A percentile compares a stretch with the other conserved stretches of the same genome.
Evolutionary conservation across 106 monocot species (phyloP).

Genomic region (Cymbidium sinense): DNA sequence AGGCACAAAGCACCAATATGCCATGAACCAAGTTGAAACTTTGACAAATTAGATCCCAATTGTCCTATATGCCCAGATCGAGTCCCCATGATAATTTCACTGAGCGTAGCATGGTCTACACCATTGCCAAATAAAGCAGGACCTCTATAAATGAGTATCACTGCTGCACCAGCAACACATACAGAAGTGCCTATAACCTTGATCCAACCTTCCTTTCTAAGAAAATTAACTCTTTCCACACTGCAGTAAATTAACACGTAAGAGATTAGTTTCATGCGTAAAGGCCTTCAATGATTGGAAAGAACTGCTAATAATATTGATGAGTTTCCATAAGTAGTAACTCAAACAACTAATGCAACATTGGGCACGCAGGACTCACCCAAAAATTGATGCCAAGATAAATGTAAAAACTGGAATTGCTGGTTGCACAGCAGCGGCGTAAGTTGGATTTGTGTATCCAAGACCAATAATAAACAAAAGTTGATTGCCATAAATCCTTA

Average conservation of each 20-base stretch:
- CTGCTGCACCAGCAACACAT: conserved; percentile 61
- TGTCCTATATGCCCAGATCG: background rate
- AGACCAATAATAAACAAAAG: conserved; percentile 82
- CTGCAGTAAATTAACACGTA: conserved; percentile 20
- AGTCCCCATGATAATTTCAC: background rate
- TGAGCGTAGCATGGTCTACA: background rate
- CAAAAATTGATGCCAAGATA: conserved; percentile 50
- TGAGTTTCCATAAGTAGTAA: background rate
- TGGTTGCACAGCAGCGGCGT: conserved; percentile 82
- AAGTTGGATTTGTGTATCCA: conserved; percentile 74
- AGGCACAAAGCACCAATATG: conserved; percentile 79
- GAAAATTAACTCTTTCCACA: conserved; percentile 53
- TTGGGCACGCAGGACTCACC: conserved; percentile 17
- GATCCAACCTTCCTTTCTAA: conserved; percentile 42
- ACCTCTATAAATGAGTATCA: conserved; percentile 77
- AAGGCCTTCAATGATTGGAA: background rate
- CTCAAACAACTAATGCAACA: background rate
- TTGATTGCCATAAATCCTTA: conserved; percentile 91
- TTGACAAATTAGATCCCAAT: background rate
- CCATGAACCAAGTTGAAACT: conserved; percentile 45
- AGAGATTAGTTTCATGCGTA: background rate
- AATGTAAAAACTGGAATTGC: conserved; percentile 90
- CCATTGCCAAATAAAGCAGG: conserved; percentile 45
- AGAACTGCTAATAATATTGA: background rate
- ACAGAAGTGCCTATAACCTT: conserved; percentile 59